Base-by-base conservation (phyloP, 2,329 filamentous ascomycete genomes). In the Colletotrichum tropicale region DNA sequence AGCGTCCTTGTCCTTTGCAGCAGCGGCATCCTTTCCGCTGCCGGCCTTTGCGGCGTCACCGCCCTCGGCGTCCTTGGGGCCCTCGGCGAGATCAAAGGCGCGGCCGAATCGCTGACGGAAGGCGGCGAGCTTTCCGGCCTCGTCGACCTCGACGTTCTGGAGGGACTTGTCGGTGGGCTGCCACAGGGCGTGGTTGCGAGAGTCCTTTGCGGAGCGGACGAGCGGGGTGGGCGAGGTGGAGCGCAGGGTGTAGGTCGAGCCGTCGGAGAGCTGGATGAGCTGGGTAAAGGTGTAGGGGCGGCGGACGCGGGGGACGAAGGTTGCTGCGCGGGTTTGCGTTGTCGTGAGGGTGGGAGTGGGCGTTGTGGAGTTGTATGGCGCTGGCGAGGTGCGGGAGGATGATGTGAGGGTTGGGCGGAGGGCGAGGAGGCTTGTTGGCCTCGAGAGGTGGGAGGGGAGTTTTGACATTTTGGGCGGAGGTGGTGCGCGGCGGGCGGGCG, bases 201-300 rank as follows among this genome's bases (percentile, higher is more conserved):
- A 95, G 87, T 99, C 97, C 86, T 98, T 98, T 76, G 87, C 87
- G 74, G 88, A 87, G 75, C 88, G 88, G 86, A 91, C 90, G 64
- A 94, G 84, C 5, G 90, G 89, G 43, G 85, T 79, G 1, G 95
- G 95, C 13, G 92, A 95, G 13, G 94, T 95, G 28, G 95, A 96
- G 83, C 94, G 94, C 81, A 93, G 90, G 65, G 94, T 93, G 86
- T 92, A 98, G 76, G 96, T 94, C 81, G 92, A 94, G 80, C 97
- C 97, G 88, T 99, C 97, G 55, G 94, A 95, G 78, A 98, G 93
- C 70, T 96, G 96, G 79, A 99, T 90, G 76, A 99, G 91, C 87
- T 99, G 97, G n/a, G 96, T 98, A 89, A 98, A 98, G 79, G 94
- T 95, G 89, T 98, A 98, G 56, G 97, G 96, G 8, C 96, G 92